Conservation (phyloP, 345 rosid species). For the Eucalyptus erythrocorys region DNA sequence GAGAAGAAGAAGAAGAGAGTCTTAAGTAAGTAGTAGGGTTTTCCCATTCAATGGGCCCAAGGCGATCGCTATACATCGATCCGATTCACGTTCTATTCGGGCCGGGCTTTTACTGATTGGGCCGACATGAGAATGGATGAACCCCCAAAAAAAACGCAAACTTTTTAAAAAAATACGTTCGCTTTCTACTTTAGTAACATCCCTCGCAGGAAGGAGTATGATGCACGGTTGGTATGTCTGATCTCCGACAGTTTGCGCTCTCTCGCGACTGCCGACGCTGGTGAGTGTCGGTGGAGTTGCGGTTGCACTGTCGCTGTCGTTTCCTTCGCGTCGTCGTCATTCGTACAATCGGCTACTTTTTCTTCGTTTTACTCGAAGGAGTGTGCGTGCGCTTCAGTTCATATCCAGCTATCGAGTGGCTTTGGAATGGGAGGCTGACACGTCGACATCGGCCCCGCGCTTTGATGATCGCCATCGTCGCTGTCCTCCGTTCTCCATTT, state of each 20-base stretch:
- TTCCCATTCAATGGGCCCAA: neutral
- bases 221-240: neutral
- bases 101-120: neutral
- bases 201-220: neutral
- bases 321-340: neutral
- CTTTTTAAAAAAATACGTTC: neutral
- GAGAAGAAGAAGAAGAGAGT: neutral
- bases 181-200: neutral
- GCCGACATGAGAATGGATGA: neutral
- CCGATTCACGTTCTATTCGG: neutral
- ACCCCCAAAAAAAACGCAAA: neutral
- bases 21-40: neutral
- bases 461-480: neutral
- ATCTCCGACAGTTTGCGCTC: neutral
- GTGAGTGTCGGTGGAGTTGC: neutral
- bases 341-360: neutral
- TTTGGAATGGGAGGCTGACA: neutral
- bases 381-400: neutral
- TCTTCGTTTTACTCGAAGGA: neutral
- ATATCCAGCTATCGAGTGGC: neutral
- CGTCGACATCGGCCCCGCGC: neutral
- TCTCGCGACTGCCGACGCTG: neutral
- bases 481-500: neutral
- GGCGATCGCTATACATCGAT: neutral
- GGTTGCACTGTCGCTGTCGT: conserved; percentile 20